Evolutionary conservation across 1,284 basidiomycete species (phyloP), one percentile per base, ranked within the genome.

Genomic region (Gomphus sp.): DNA sequence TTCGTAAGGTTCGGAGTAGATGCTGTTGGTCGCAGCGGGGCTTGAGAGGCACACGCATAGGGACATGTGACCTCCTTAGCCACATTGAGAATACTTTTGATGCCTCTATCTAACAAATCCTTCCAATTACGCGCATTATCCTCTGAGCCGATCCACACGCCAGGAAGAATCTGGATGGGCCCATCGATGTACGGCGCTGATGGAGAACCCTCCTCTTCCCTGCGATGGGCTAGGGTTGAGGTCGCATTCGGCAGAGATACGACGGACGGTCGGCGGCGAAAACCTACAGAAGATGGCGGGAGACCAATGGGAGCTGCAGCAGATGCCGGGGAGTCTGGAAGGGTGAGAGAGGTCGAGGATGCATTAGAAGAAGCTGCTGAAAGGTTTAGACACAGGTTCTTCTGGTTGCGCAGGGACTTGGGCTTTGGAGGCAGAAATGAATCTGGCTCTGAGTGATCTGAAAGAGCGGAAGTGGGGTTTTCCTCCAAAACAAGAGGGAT

Each of bases 61-160:
- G 91, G 88, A 48, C 86, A 86, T 34, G 81, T 74, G 61, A 97
- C 89, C 72, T 97, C 93, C 73, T 97, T 96, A 37, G 96, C 96
- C 37, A 98, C 96, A 70, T 98, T 98, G 70, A 98, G 80, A 18
- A 98, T 82, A 48, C 87, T 83, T 62, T 80, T 83, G 70, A 96
- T 92, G 55, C 86, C 82, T 41, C 85, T 79, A 58, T 86, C 79
- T n/a, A 80, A 70, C 59, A 95, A 81, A 52, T 77, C 75, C 48
- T 76, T 74, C 80, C 85, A 88, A 71, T 95, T 87, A 57, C 84
- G 81, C 37, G 91, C 91, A 64, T 96, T 96, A 71, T 96, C 92
- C 71, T 98, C 94, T 52, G 92, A 92, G 59, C 95, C 96, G 8
- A 98, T 80, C 83, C 87, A 98, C 56, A 98, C 79, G 48, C 89